Evolutionary conservation across 495 filamentous ascomycete genomes (phyloP), one percentile per base, ranked within the genome.

Genomic region (Halenospora varia): DNA sequence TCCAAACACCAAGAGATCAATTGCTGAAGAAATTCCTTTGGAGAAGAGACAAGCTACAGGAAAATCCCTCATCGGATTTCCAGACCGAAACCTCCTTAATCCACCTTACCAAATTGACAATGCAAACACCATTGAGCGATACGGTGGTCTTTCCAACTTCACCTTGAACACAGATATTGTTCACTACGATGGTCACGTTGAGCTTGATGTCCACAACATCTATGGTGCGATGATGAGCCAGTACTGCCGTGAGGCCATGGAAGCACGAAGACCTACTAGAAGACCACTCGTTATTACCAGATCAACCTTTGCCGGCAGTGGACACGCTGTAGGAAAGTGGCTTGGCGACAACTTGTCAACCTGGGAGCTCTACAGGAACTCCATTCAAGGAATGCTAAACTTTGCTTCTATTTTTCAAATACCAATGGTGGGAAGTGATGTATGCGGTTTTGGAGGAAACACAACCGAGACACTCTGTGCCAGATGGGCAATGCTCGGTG

Each of bases 221-320:
- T 61, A 46, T 25, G 59, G 53, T 3, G 25, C 47, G 15, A 53
- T 53, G 48, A 96, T 95, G 90, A 84, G 81, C 35, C 71, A 77
- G 8, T 70, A 80, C 1, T 87, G 82, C 24, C 78, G 83, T 51
- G 64, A 79, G 3, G 86, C 88, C 4, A 88, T 95, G 88, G 70
- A 82, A 10, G 66, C 73, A 17, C 81, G 88, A 29, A 83, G 87
- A 2, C 90, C 90, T 0, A 68, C 66, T 1, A 71, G 80, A 1
- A 80, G 90, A 0, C 89, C 90, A 8, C 62, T 94, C 54, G 74
- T 95, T 56, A 93, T 96, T 68, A 93, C 89, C 11, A 85, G 90
- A 24, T 86, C 81, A 54, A 95, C 89, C 2, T 96, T 91, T 65
- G 83, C 86, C 2, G 90, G 90, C 35, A 85, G 89, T 10, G 90